phyloP scores from a whole-genome alignment of 345 rosid genomes.

The Camelina neglecta region DNA sequence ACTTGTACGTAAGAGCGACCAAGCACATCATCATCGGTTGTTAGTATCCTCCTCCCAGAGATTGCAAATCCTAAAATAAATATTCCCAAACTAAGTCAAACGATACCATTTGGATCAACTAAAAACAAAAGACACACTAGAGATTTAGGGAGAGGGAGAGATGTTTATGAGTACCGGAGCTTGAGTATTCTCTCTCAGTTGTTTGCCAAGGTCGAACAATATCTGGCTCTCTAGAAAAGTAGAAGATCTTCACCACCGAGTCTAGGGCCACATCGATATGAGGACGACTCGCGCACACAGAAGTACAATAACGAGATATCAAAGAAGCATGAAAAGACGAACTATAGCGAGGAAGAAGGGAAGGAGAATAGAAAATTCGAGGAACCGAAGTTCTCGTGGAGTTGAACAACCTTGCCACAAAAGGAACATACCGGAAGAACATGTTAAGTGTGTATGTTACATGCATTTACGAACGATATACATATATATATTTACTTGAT shows the following conservation, averaged over 20 bases:
- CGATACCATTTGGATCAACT: not conserved
- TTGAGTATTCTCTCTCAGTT: not conserved
- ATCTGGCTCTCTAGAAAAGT: conserved; percentile 2
- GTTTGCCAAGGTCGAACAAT: conserved; percentile 10
- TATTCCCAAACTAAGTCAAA: not conserved
- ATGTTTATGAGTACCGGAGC: conserved; percentile 23
- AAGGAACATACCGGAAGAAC: not conserved
- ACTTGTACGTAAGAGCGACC: conserved; percentile 66
- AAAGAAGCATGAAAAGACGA: not conserved
- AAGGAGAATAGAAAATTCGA: not conserved
- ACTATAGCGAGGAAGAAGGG: not conserved
- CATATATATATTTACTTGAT: not conserved
- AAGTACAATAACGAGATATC: not conserved
- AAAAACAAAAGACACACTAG: not conserved
- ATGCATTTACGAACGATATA: not conserved
- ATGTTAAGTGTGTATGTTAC: not conserved
- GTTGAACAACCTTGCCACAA: not conserved
- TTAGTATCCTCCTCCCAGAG: conserved; percentile 59
- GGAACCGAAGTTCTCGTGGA: not conserved
- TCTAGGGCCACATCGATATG: conserved; percentile 1
- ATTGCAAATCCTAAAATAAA: conserved; percentile 34
- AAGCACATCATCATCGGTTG: conserved; percentile 69
- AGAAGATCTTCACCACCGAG: conserved; percentile 33
- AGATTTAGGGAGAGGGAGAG: not conserved
- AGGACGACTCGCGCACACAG: not conserved